Evolutionary conservation across 2,329 filamentous ascomycete species (phyloP).

Genomic region (Aspergillus puulaauensis): DNA sequence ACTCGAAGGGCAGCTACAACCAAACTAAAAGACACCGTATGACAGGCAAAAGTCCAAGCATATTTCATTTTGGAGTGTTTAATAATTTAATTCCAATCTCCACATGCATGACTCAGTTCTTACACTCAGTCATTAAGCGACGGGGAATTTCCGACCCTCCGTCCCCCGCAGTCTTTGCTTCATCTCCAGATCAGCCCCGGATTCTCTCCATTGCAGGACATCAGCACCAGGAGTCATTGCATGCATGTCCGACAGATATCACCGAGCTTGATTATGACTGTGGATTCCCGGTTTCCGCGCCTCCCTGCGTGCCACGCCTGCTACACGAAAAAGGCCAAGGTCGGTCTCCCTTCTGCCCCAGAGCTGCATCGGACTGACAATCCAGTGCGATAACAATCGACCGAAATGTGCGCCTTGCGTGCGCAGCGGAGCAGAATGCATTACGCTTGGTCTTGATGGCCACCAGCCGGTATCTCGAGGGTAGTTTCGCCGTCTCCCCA

Average conservation of each 20-base stretch:
- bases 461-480: conserved; percentile 24
- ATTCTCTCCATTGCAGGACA: background rate
- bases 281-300: background rate
- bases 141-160: background rate
- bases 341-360: background rate
- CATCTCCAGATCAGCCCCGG: background rate
- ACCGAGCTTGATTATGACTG: background rate
- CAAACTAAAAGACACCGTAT: too few species aligned
- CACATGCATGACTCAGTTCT: too few species aligned
- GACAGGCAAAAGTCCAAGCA: too few species aligned
- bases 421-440: conserved; percentile 23
- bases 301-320: conserved; percentile 24
- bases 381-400: conserved; percentile 29
- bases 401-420: conserved; percentile 31
- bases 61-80: background rate
- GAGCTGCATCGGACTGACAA: background rate
- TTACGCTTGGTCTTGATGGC: conserved; percentile 26
- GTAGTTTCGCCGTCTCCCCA: conserved; percentile 1
- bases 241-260: background rate
- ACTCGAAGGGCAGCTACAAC: too few species aligned
- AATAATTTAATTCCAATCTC: too few species aligned
- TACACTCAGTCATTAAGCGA: background rate
- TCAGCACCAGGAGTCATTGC: too few species aligned
- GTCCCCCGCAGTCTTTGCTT: background rate
- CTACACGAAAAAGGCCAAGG: conserved; percentile 23